Evolutionary conservation across 1,284 basidiomycete genomes (phyloP).

Genomic region (Ganoderma multipileum): DNA sequence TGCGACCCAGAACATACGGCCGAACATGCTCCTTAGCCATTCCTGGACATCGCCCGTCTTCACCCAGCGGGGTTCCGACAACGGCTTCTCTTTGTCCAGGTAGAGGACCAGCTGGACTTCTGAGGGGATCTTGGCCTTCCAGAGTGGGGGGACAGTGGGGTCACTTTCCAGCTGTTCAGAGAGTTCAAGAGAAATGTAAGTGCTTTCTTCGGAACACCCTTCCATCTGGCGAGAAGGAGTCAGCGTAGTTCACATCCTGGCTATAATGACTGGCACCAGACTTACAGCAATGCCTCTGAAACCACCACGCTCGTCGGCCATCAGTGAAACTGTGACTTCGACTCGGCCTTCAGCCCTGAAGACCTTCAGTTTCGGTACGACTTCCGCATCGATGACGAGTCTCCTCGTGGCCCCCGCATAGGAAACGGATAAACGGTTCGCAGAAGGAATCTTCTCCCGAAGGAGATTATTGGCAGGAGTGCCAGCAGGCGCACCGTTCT

Average conservation of each 20-base stretch:
- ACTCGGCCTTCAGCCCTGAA: conserved; percentile 86
- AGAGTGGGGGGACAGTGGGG: conserved; percentile 71
- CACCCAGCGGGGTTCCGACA: conserved; percentile 96
- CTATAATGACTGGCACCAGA: conserved; percentile 24
- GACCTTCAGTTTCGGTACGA: conserved; percentile 83
- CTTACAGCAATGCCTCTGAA: conserved; percentile 80
- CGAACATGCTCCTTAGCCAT: conserved; percentile 90
- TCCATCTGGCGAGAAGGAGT: conserved; percentile 62
- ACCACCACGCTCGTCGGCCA: conserved; percentile 57
- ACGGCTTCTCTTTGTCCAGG: conserved; percentile 85
- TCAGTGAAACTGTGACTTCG: conserved; percentile 77
- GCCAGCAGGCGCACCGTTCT: conserved; percentile 10
- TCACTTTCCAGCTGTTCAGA: conserved; percentile 51
- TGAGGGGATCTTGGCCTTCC: conserved; percentile 56
- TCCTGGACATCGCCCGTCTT: conserved; percentile 93
- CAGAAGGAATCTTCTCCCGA: conserved; percentile 56
- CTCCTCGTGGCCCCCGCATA: conserved; percentile 90
- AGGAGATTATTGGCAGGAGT: conserved; percentile 17
- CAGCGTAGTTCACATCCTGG: conserved; percentile 23
- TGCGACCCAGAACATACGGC: conserved; percentile 80
- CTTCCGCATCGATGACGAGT: conserved; percentile 88
- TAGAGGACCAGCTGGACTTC: conserved; percentile 66
- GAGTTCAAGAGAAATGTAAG: conserved; percentile 67
- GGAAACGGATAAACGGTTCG: conserved; percentile 90
- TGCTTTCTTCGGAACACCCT: conserved; percentile 72